These are phyloP conservation scores for Arthrobotrys sinensis DNA, from an alignment of 2,329 filamentous ascomycete species.

Conservation along the genomic window DNA sequence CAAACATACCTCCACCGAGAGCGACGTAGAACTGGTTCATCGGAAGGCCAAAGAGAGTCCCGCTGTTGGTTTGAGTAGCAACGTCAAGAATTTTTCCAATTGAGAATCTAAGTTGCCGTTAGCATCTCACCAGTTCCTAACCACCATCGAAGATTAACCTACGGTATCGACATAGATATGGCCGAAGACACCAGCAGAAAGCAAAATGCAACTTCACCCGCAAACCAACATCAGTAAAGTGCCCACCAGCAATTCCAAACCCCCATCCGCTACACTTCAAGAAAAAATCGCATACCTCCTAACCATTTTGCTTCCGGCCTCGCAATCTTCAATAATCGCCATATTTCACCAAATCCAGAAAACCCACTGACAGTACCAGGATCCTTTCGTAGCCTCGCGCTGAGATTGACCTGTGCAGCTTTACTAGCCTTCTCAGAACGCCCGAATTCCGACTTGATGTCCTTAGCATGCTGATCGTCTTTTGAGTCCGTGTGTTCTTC, in stretches of 20 bases:
- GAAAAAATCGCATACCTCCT: slow-evolving; percentile 65
- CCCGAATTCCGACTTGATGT: slow-evolving; percentile 71
- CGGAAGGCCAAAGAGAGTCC: slow-evolving; percentile 86
- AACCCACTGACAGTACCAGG: slow-evolving; percentile 71
- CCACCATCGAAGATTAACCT: slow-evolving; percentile 39
- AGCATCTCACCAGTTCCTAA: neutral
- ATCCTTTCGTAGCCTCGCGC: slow-evolving; percentile 88
- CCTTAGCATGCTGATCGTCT: slow-evolving; percentile 29
- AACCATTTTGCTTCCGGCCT: slow-evolving; percentile 86
- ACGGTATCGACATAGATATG: slow-evolving; percentile 93
- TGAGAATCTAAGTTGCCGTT: slow-evolving; percentile 74
- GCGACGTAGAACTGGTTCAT: slow-evolving; percentile 89
- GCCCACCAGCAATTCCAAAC: neutral
- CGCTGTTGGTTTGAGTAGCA: slow-evolving; percentile 80
- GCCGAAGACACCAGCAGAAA: slow-evolving; percentile 90
- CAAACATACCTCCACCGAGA: slow-evolving; percentile 71
- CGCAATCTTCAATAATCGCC: slow-evolving; percentile 90
- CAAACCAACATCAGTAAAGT: slow-evolving; percentile 15
- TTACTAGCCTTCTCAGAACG: slow-evolving; percentile 86
- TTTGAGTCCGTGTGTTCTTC: slow-evolving; percentile 19
- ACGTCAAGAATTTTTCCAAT: slow-evolving; percentile 96
- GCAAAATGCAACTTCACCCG: slow-evolving; percentile 77
- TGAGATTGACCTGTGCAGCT: slow-evolving; percentile 89
- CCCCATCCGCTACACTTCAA: slow-evolving; percentile 11
- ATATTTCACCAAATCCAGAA: slow-evolving; percentile 82